A percentile compares a stretch with the other conserved stretches of the same genome.
Conservation (phyloP, 768 basidiomycete genomes). For the Auriscalpium orientale region DNA sequence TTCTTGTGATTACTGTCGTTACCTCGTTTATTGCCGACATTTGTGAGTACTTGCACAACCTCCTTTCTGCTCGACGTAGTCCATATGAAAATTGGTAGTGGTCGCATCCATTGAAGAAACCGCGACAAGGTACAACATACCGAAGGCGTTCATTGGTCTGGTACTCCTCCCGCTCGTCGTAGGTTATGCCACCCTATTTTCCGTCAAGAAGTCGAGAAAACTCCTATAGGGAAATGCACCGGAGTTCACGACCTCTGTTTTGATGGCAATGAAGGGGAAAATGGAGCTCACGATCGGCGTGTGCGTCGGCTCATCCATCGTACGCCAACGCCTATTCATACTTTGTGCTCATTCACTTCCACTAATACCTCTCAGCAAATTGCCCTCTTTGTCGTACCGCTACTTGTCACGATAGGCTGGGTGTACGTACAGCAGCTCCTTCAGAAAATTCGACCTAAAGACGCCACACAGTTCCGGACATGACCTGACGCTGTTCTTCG, state of each 20-base stretch:
- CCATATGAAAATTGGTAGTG: slow-evolving; percentile 36
- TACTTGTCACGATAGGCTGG: slow-evolving; percentile 88
- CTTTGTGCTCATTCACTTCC: background rate
- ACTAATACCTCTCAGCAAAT: slow-evolving; percentile 52
- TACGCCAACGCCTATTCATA: slow-evolving; percentile 28
- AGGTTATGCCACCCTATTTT: slow-evolving; percentile 19
- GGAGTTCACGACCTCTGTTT: slow-evolving; percentile 79
- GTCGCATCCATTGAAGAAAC: slow-evolving; percentile 92
- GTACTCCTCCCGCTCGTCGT: slow-evolving; percentile 86
- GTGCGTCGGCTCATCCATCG: slow-evolving; percentile 76
- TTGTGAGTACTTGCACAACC: slow-evolving; percentile 35
- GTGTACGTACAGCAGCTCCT: slow-evolving; percentile 37
- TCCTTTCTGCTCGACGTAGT: background rate
- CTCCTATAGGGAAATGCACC: slow-evolving; percentile 61
- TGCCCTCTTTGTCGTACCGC: slow-evolving; percentile 76
- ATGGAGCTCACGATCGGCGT: slow-evolving; percentile 73
- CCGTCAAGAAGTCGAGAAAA: background rate
- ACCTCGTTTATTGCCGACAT: slow-evolving; percentile 90
- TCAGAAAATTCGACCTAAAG: slow-evolving; percentile 4
- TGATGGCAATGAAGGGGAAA: slow-evolving; percentile 80
- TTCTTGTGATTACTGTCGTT: slow-evolving; percentile 67
- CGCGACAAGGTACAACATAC: slow-evolving; percentile 70
- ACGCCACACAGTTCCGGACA: slow-evolving; percentile 44
- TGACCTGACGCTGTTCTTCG: slow-evolving; percentile 75
- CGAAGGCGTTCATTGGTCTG: slow-evolving; percentile 79